phyloP scores from a whole-genome alignment of 306 rosid genomes.

The Rosa rugosa region DNA sequence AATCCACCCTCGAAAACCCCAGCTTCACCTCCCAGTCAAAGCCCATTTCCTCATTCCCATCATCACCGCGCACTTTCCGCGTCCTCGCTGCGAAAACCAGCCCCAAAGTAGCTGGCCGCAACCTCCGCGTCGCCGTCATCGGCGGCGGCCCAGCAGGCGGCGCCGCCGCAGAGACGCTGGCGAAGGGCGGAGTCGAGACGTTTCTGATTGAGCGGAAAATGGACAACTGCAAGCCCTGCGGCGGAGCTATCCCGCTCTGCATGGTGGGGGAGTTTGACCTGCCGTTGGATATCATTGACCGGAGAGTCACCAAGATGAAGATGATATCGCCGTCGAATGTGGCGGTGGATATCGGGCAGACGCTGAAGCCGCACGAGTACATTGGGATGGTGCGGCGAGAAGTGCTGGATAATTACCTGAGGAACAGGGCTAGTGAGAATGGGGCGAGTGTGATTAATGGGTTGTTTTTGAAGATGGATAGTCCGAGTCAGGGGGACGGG shows the following conservation, averaged over 20 bases:
- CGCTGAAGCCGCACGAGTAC: conserved; percentile 90
- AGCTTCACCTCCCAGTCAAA: conserved; percentile 37
- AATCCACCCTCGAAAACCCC: conserved; percentile 53
- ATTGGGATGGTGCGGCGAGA: conserved; percentile 97
- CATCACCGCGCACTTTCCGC: background rate
- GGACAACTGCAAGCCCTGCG: conserved; percentile 98
- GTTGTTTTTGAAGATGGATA: conserved; percentile 83
- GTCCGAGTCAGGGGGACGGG: conserved; percentile 51
- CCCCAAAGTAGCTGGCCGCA: conserved; percentile 66
- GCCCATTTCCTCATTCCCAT: background rate
- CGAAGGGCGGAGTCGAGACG: conserved; percentile 82
- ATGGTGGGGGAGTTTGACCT: conserved; percentile 96
- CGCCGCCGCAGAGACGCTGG: conserved; percentile 75
- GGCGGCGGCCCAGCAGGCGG: conserved; percentile 96
- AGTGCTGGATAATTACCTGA: conserved; percentile 70
- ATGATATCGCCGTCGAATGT: conserved; percentile 98
- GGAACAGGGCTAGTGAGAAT: conserved; percentile 69
- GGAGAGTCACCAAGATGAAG: conserved; percentile 95
- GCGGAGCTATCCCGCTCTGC: conserved; percentile 96
- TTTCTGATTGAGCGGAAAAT: conserved; percentile 82
- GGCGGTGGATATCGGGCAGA: conserved; percentile 86
- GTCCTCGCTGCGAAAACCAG: conserved; percentile 53
- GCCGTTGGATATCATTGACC: conserved; percentile 87
- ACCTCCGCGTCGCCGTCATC: conserved; percentile 82
- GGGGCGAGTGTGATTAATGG: conserved; percentile 85